Percentiles rank a stretch among this genome's conserved stretches.
Evolutionary conservation across 1,284 basidiomycete genomes (phyloP).

Genomic region (Athelia psychrophila): DNA sequence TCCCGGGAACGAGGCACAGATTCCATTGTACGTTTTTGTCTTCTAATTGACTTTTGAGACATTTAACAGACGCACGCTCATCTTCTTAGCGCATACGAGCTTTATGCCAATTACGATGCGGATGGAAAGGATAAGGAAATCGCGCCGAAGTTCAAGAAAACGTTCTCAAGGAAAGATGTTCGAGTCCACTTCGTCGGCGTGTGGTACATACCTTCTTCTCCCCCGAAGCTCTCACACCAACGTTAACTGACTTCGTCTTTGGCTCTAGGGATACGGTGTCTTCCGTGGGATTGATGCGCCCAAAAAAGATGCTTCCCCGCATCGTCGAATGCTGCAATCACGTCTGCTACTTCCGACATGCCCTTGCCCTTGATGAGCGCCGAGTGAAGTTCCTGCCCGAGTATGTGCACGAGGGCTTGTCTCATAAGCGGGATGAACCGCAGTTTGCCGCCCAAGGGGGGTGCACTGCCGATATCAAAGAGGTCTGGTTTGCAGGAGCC

Average conservation of each 20-base stretch:
- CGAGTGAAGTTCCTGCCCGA: conserved; percentile 40
- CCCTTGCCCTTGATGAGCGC: conserved; percentile 34
- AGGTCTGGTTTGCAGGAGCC: neutral
- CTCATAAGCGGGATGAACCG: conserved; percentile 6
- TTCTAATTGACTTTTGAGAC: conserved; percentile 10
- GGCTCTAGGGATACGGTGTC: conserved; percentile 29
- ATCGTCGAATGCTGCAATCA: conserved; percentile 23
- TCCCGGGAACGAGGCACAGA: conserved; percentile 33
- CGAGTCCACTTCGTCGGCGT: conserved; percentile 34
- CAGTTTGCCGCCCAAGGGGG: neutral
- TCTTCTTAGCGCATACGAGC: neutral
- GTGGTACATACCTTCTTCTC: conserved; percentile 19
- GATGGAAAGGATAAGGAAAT: conserved; percentile 6
- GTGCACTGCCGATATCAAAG: neutral
- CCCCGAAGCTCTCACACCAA: neutral
- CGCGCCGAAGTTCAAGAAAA: conserved; percentile 20
- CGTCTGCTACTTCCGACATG: conserved; percentile 28
- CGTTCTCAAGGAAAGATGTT: conserved; percentile 21
- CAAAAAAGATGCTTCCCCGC: conserved; percentile 19
- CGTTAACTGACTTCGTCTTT: too few relatives aligned
- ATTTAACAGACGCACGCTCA: too few relatives aligned
- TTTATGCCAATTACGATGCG: neutral
- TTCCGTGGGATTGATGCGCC: conserved; percentile 29
- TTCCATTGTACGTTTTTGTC: conserved; percentile 27
- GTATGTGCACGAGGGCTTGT: conserved; percentile 23